Conservation (phyloP, 495 filamentous ascomycete genomes). For the Glonium stellatum region DNA sequence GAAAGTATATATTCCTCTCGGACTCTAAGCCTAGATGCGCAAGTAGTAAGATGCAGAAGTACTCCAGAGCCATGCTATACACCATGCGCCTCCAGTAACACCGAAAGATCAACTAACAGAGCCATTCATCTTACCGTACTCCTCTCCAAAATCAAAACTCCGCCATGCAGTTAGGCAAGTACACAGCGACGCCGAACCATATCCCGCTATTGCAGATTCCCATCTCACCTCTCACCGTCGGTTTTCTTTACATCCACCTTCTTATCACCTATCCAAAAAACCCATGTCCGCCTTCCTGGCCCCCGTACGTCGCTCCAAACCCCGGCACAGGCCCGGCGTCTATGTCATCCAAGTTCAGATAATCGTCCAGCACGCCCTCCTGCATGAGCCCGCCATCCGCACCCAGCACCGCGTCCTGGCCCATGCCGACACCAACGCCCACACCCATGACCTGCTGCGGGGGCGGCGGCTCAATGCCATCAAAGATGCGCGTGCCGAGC, state of each 20-base stretch:
- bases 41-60: too few species aligned
- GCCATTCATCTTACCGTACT: too few species aligned
- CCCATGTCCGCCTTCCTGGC: background rate
- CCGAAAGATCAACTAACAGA: too few species aligned
- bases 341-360: slow-evolving; percentile 1
- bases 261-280: background rate
- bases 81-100: too few species aligned
- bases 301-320: background rate
- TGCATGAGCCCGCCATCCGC: background rate
- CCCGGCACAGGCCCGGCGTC: background rate
- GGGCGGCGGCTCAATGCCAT: background rate
- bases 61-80: too few species aligned
- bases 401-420: background rate
- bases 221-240: too few species aligned
- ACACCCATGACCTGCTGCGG: background rate
- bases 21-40: too few species aligned
- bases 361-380: background rate
- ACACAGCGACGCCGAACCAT: too few species aligned
- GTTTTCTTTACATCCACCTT: background rate
- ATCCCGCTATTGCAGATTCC: too few species aligned
- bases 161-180: too few species aligned
- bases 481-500: background rate
- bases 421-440: background rate
- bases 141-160: too few species aligned
- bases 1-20: too few species aligned